phyloP scores from a whole-genome alignment of 2,329 filamentous ascomycete species.

The Talaromyces atroroseus region DNA sequence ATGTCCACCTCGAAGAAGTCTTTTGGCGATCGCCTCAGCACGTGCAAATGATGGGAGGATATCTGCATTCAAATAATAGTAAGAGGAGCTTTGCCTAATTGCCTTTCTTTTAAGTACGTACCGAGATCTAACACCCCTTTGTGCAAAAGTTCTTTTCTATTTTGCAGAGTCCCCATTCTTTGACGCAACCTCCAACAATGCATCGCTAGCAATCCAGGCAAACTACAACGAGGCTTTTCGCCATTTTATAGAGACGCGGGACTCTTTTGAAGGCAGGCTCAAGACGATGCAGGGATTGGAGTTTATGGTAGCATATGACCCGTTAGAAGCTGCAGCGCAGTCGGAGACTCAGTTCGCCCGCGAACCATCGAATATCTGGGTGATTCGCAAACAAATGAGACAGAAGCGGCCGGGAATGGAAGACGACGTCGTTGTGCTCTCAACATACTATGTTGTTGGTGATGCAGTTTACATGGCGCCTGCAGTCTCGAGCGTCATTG shows the following conservation, averaged over 20 bases:
- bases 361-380: constrained; percentile 51
- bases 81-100: constrained; percentile 12
- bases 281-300: constrained; percentile 53
- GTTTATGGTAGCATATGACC: constrained; percentile 56
- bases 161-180: constrained; percentile 61
- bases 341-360: constrained; percentile 36
- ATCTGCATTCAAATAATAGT: constrained; percentile 43
- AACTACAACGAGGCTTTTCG: constrained; percentile 45
- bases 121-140: neutral
- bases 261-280: constrained; percentile 52
- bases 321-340: constrained; percentile 44
- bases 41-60: constrained; percentile 43
- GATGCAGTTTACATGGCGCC: constrained; percentile 59
- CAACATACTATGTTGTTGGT: constrained; percentile 57
- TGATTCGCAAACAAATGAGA: constrained; percentile 55
- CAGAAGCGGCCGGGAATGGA: constrained; percentile 38
- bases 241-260: constrained; percentile 49
- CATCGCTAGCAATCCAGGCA: constrained; percentile 49
- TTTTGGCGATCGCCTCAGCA: constrained; percentile 42
- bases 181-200: constrained; percentile 57
- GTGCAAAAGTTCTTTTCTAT: constrained; percentile 52
- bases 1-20: constrained; percentile 39
- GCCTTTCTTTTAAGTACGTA: no score
- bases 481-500: constrained; percentile 54
- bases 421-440: constrained; percentile 50